Evolutionary conservation across 2,329 filamentous ascomycete species (phyloP), one percentile per base, ranked within the genome.

Genomic region (Ophiostoma australiae): DNA sequence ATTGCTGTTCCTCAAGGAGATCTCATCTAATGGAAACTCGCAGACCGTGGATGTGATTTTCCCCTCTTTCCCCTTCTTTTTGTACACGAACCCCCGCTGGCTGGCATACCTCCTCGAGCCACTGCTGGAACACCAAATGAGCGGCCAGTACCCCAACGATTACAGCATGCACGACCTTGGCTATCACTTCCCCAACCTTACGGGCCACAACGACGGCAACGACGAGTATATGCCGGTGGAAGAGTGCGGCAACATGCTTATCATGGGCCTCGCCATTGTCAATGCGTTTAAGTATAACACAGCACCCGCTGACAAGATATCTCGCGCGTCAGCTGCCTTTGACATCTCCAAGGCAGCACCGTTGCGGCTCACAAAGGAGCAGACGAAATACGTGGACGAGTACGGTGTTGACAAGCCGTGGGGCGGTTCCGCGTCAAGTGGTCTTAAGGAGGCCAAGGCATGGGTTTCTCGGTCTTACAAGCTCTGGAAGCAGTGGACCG

Each of bases 11-110:
- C 81, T 93, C 73, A 94, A 95, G 76, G 92, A 94, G 78, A 94
- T 95, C 70, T 92, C 90, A 4, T 93, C 90, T 7, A 90, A 94
- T 76, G 92, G 92, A 5, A 94, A 95, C 76, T 88, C 88, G 78
- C 91, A 95, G 78, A 94, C 91, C 0, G 90, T 94, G 23, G 91
- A 94, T 80, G 91, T 95, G 68, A 93, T 95, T 74, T 94, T 92
- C 80, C 92, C 92, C 0, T 85, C 91, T 0, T 93, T 92, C 78
- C 91, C 92, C 0, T 94, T 94, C 83, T 94, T 94, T 81, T 79
- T 94, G 17, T 94, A 94, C 77, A 93, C 91, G 10, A 93, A 93
- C 74, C 91, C 92, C 1, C 84, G 87, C 72, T 93, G 91, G 91
- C 81, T 93, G 68, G 90, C 89, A 1, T 93, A 93, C 76, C 82